A percentile compares a stretch with the other conserved stretches of the same genome.
Evolutionary conservation across 306 rosid species (phyloP).

Genomic region (Acacia melanoxylon): DNA sequence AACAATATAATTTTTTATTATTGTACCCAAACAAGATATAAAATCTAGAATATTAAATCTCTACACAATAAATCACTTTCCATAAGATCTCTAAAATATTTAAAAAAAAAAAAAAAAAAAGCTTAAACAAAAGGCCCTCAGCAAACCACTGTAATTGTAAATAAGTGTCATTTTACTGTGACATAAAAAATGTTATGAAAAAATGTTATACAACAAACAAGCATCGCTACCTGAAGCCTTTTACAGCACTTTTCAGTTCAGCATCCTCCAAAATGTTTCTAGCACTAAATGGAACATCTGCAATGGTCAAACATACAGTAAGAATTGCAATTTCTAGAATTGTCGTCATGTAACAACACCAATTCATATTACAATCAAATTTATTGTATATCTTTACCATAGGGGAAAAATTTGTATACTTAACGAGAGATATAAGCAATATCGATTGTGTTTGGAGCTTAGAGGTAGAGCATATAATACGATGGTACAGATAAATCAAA

Average conservation of each 20-base stretch:
- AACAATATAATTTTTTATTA: no score
- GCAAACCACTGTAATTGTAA: background rate
- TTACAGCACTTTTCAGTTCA: conserved; percentile 68
- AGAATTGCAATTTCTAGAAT: background rate
- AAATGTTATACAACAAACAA: conserved; percentile 5
- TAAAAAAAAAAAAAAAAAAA: no score
- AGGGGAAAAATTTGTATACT: background rate
- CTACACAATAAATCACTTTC: background rate
- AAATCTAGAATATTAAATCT: background rate
- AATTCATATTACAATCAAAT: conserved; percentile 16
- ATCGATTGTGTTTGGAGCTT: background rate
- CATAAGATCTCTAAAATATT: background rate
- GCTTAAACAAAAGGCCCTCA: background rate
- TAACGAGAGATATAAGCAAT: background rate
- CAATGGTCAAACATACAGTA: conserved; percentile 27
- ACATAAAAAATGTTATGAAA: conserved; percentile 10
- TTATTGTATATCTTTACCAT: background rate
- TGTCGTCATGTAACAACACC: conserved; percentile 12
- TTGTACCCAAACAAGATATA: no score
- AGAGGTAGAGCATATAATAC: background rate
- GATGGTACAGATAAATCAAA: background rate
- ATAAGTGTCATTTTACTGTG: background rate
- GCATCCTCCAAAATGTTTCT: conserved; percentile 65
- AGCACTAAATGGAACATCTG: conserved; percentile 68
- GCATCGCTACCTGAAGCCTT: conserved; percentile 48